Conservation (phyloP, 495 filamentous ascomycete species). For the Aspergillus baeticus region DNA sequence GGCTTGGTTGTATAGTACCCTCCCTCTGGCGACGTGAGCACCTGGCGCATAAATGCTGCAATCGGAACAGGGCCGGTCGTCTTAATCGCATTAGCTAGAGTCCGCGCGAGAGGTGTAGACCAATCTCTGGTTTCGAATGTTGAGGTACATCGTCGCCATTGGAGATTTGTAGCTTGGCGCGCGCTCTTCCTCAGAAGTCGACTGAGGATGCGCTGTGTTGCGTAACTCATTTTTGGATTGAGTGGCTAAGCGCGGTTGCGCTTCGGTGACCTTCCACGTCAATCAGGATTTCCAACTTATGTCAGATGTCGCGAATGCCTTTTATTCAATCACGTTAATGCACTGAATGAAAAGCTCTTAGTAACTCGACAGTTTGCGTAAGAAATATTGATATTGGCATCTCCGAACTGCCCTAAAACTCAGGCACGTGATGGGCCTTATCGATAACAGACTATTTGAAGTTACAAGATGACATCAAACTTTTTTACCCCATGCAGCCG, state of each 20-base stretch:
- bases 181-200: conserved; percentile 29
- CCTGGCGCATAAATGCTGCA: conserved; percentile 97
- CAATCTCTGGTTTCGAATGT: conserved; percentile 55
- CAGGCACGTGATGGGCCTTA: conserved; percentile 35
- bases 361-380: background rate
- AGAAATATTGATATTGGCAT: conserved; percentile 1
- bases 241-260: background rate
- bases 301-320: background rate
- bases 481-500: background rate
- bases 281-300: no score
- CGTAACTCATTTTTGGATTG: conserved; percentile 30
- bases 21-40: conserved; percentile 83
- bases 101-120: conserved; percentile 88
- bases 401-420: conserved; percentile 29
- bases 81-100: conserved; percentile 76
- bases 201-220: conserved; percentile 33
- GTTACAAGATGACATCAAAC: background rate
- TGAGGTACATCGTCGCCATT: conserved; percentile 34
- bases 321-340: background rate
- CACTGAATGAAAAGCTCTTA: background rate
- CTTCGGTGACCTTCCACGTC: no score
- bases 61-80: conserved; percentile 86
- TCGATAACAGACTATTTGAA: conserved; percentile 11
- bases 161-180: conserved; percentile 14
- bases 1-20: conserved; percentile 87